phyloP scores from a whole-genome alignment of 2,329 filamentous ascomycete species.

The Zalaria sp. region DNA sequence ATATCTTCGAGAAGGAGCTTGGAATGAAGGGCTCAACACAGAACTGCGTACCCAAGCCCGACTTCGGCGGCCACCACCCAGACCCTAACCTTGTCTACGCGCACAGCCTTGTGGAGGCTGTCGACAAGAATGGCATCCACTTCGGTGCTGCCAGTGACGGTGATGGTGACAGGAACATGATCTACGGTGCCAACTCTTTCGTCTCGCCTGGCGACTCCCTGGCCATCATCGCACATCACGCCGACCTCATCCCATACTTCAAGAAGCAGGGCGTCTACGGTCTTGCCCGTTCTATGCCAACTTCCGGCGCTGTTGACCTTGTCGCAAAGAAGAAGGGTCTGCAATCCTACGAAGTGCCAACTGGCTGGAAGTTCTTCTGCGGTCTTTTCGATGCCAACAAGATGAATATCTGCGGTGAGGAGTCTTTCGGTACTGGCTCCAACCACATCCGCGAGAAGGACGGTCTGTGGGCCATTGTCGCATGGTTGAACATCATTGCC shows the following conservation, averaged over 20 bases:
- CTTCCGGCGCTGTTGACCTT: conserved; percentile 85
- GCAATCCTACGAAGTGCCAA: conserved; percentile 89
- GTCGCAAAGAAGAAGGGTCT: conserved; percentile 91
- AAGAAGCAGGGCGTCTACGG: conserved; percentile 93
- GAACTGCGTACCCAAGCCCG: conserved; percentile 82
- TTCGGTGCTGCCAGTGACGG: conserved; percentile 95
- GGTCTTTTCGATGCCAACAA: conserved; percentile 88
- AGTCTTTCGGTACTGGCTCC: conserved; percentile 93
- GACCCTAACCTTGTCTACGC: conserved; percentile 97
- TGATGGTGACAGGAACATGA: conserved; percentile 99
- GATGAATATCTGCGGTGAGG: conserved; percentile 96
- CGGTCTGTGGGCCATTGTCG: conserved; percentile 90
- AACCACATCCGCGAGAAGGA: conserved; percentile 99
- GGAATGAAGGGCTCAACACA: conserved; percentile 71
- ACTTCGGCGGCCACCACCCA: conserved; percentile 94
- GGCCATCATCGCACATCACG: conserved; percentile 95
- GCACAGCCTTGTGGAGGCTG: conserved; percentile 82
- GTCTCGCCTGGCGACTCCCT: conserved; percentile 95
- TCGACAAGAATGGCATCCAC: conserved; percentile 81
- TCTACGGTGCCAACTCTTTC: conserved; percentile 92
- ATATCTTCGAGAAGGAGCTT: conserved; percentile 90
- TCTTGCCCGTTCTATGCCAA: conserved; percentile 94
- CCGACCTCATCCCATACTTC: conserved; percentile 95
- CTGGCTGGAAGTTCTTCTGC: conserved; percentile 99
- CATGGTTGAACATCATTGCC: conserved; percentile 98